Conservation (phyloP, 1,139 yeast species). For the Candida frijolesensis region DNA sequence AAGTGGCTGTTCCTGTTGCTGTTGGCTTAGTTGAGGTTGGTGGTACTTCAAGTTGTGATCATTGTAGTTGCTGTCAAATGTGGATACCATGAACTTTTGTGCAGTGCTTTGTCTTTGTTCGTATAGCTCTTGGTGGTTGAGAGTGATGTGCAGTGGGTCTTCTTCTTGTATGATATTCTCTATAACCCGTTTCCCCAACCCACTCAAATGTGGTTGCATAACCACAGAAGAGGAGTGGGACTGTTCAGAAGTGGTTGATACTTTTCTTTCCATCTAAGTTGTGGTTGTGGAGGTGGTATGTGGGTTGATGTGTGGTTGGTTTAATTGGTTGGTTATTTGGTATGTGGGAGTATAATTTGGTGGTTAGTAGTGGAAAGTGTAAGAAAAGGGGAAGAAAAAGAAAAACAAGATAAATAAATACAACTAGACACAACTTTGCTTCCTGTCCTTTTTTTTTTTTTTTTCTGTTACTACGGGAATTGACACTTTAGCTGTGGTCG, state of each 20-base stretch:
- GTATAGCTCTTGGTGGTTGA: conserved; percentile 39
- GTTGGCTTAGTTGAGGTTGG: neutral
- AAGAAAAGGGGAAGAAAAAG: neutral
- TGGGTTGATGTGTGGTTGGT: neutral
- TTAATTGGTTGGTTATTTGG: neutral
- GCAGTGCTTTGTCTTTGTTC: conserved; percentile 34
- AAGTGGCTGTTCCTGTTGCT: neutral
- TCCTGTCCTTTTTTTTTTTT: neutral
- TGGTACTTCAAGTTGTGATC: conserved; percentile 18
- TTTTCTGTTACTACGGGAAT: neutral
- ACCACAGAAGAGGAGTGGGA: conserved; percentile 32
- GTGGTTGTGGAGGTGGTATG: neutral
- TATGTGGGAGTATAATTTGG: neutral
- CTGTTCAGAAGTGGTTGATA: conserved; percentile 24
- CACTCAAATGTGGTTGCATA: conserved; percentile 28
- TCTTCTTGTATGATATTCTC: conserved; percentile 25
- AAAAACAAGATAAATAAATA: neutral
- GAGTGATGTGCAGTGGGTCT: conserved; percentile 21
- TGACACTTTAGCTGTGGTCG: too few relatives aligned
- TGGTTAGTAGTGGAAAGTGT: neutral
- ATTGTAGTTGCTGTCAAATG: conserved; percentile 29
- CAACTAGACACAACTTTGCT: neutral
- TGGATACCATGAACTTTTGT: conserved; percentile 27
- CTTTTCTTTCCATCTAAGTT: conserved; percentile 26
- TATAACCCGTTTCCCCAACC: conserved; percentile 33